phyloP scores from a whole-genome alignment of 1,284 basidiomycete species.

The Amylostereum chailletii region DNA sequence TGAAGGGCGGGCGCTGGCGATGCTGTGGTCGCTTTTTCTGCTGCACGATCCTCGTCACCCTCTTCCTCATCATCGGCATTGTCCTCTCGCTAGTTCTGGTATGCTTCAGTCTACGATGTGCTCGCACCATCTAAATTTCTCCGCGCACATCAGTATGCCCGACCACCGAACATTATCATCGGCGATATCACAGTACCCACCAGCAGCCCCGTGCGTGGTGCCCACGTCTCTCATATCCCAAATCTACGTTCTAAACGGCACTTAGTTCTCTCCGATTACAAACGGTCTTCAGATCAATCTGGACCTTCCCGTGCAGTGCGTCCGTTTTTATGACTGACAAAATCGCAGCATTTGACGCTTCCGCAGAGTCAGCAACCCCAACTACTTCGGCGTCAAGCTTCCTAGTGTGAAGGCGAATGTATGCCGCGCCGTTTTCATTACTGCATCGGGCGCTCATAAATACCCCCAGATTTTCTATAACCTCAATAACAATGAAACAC shows the following conservation, averaged over 20 bases:
- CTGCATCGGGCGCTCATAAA: neutral
- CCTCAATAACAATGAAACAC: neutral
- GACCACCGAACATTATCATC: neutral
- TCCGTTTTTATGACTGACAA: neutral
- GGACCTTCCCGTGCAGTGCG: neutral
- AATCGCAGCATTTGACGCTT: neutral
- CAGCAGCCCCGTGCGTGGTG: neutral
- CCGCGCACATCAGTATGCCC: neutral
- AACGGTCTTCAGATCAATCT: neutral
- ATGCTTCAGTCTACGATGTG: neutral
- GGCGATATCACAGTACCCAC: neutral
- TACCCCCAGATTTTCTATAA: neutral
- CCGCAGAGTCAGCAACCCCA: neutral
- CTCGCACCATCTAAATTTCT: neutral
- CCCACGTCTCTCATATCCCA: neutral
- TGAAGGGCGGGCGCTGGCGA: constrained; percentile 34
- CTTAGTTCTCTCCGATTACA: neutral
- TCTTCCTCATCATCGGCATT: constrained; percentile 63
- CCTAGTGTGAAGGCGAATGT: neutral
- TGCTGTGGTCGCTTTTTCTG: constrained; percentile 62
- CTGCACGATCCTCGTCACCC: constrained; percentile 55
- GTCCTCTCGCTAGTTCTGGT: constrained; percentile 18
- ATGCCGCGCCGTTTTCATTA: neutral
- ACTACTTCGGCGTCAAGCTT: neutral
- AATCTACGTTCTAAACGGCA: neutral